Conservation (phyloP, 106 monocot species). For the Narthecium ossifragum region DNA sequence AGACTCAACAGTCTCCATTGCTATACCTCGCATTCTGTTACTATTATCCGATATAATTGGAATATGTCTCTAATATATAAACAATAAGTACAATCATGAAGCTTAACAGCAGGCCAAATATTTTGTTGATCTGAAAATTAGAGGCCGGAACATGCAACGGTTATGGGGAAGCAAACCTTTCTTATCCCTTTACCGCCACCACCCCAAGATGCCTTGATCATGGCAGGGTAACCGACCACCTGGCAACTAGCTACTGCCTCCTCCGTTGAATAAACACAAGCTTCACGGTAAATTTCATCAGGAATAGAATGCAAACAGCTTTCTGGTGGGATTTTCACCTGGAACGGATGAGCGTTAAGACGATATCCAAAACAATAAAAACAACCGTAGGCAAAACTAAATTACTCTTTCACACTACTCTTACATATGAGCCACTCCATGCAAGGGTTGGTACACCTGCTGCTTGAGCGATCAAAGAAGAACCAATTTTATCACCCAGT, state of each 20-base stretch:
- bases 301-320: slow-evolving; percentile 79
- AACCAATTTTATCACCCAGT: slow-evolving; percentile 96
- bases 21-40: too few relatives aligned
- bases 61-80: too few relatives aligned
- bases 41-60: too few relatives aligned
- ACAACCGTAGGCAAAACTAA: neutral
- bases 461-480: slow-evolving; percentile 97
- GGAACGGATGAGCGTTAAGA: too few relatives aligned
- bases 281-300: slow-evolving; percentile 80
- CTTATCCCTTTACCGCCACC: slow-evolving; percentile 99
- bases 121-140: too few relatives aligned
- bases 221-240: slow-evolving; percentile 90
- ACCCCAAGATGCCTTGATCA: slow-evolving; percentile 99
- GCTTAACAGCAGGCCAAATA: too few relatives aligned
- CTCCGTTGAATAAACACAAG: slow-evolving; percentile 92
- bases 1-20: too few relatives aligned
- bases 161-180: slow-evolving; percentile 62
- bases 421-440: slow-evolving; percentile 99
- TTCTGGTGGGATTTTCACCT: slow-evolving; percentile 70
- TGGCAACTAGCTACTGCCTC: slow-evolving; percentile 95
- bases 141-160: too few relatives aligned
- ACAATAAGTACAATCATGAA: too few relatives aligned
- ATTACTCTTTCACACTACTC: too few relatives aligned
- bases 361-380: neutral
- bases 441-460: slow-evolving; percentile 96